phyloP scores from a whole-genome alignment of 23 red algal species.

The Gracilariopsis chorda region DNA sequence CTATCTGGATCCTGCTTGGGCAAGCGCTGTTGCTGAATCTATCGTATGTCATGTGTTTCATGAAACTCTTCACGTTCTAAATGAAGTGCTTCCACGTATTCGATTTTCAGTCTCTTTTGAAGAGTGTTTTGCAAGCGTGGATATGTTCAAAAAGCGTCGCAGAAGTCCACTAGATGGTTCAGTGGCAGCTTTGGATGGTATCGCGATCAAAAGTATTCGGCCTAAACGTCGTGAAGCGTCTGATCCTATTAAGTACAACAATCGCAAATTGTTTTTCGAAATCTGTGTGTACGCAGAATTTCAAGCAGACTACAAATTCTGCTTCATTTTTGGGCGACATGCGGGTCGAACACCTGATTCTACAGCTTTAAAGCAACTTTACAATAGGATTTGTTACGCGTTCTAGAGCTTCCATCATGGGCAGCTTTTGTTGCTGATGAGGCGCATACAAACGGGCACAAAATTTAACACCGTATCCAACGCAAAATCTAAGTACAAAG shows the following conservation, averaged over 20 bases:
- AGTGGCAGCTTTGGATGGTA: no score
- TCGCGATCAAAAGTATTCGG: background rate
- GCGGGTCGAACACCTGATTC: constrained; percentile 1
- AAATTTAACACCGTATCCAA: background rate
- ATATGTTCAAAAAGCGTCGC: no score
- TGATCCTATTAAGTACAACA: background rate
- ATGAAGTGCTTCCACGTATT: no score
- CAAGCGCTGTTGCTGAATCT: no score
- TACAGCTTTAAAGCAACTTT: constrained; percentile 9
- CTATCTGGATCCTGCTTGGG: no score
- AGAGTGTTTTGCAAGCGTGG: no score
- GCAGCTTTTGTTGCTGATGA: background rate
- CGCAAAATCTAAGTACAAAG: background rate
- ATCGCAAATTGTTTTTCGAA: background rate
- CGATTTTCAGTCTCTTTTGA: no score
- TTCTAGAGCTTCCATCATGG: background rate
- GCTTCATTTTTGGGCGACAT: background rate
- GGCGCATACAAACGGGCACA: background rate
- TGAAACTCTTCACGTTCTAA: no score
- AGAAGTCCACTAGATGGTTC: no score
- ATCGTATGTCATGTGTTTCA: no score
- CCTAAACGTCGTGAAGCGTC: background rate
- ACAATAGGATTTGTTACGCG: background rate
- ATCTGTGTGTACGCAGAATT: constrained; percentile 5
- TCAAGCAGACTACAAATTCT: background rate